Conservation (phyloP, 805 yeast species). For the Candida ovalis region DNA sequence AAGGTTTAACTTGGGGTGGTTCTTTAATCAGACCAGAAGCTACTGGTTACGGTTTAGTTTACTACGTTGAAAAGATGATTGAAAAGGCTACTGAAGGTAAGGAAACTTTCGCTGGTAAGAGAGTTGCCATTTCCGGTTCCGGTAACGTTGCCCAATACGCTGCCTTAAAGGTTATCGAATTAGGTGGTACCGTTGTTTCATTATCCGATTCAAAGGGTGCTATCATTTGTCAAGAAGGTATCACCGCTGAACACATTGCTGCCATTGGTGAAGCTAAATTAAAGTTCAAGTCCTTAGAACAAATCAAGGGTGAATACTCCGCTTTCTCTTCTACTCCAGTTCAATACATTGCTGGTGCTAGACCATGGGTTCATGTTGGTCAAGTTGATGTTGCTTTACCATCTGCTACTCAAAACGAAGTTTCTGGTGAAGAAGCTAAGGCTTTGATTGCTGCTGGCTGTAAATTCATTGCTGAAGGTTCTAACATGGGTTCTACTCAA, state of each 20-base stretch:
- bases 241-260: slow-evolving; percentile 75
- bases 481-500: slow-evolving; percentile 98
- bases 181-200: slow-evolving; percentile 93
- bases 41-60: slow-evolving; percentile 95
- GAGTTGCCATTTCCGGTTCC: slow-evolving; percentile 95
- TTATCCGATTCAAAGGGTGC: slow-evolving; percentile 94
- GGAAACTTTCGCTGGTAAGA: slow-evolving; percentile 88
- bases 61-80: slow-evolving; percentile 97
- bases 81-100: slow-evolving; percentile 86
- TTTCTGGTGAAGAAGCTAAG: slow-evolving; percentile 94
- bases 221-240: slow-evolving; percentile 73
- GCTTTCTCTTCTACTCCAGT: slow-evolving; percentile 57
- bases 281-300: slow-evolving; percentile 71
- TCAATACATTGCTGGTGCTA: slow-evolving; percentile 85
- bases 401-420: slow-evolving; percentile 98
- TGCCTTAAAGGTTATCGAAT: slow-evolving; percentile 93
- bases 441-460: slow-evolving; percentile 89
- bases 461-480: slow-evolving; percentile 96
- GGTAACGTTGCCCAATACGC: slow-evolving; percentile 99
- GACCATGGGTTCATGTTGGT: slow-evolving; percentile 95
- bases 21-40: slow-evolving; percentile 99
- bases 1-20: slow-evolving; percentile 98
- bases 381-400: slow-evolving; percentile 95
- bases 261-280: slow-evolving; percentile 76
- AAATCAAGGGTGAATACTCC: slow-evolving; percentile 54